A percentile compares a stretch with the other conserved stretches of the same genome.
These are phyloP conservation scores for Angomonas deanei DNA, from an alignment of 208 protist genomes.

Conservation along the genomic window DNA sequence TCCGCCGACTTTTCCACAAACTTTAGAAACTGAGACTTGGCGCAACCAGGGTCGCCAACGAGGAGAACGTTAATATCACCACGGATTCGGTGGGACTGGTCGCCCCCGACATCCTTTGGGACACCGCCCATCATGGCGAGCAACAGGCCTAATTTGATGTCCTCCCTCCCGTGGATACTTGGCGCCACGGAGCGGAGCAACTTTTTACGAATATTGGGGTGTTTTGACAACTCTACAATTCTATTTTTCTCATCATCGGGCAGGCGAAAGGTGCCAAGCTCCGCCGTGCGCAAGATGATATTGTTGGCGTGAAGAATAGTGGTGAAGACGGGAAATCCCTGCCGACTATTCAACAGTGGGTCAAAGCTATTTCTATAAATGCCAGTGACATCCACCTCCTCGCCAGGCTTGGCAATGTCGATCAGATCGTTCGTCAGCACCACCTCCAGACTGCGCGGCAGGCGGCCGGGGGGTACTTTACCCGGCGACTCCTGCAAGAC, in stretches of 20 bases:
- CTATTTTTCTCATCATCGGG: slow-evolving; percentile 81
- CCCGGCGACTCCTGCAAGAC: slow-evolving; percentile 98
- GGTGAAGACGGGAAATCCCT: slow-evolving; percentile 99
- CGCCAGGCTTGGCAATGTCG: slow-evolving; percentile 96
- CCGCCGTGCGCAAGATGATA: slow-evolving; percentile 87
- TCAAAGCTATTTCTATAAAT: slow-evolving; percentile 99
- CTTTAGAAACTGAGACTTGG: slow-evolving; percentile 97
- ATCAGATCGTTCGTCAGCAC: slow-evolving; percentile 98
- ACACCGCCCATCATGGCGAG: slow-evolving; percentile 97
- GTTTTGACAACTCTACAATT: slow-evolving; percentile 88
- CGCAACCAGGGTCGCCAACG: slow-evolving; percentile 98
- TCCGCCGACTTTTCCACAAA: slow-evolving; percentile 98
- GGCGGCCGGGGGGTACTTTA: slow-evolving; percentile 96
- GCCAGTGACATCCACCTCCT: slow-evolving; percentile 97
- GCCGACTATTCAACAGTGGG: slow-evolving; percentile 93
- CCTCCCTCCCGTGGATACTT: slow-evolving; percentile 99
- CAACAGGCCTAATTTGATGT: slow-evolving; percentile 98
- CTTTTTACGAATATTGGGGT: slow-evolving; percentile 84
- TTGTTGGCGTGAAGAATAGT: slow-evolving; percentile 98
- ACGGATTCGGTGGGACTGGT: slow-evolving; percentile 95
- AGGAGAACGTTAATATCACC: slow-evolving; percentile 99
- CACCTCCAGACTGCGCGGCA: slow-evolving; percentile 98
- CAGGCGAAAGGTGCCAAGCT: slow-evolving; percentile 82
- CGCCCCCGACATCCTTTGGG: slow-evolving; percentile 88
- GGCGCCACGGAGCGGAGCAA: slow-evolving; percentile 98